Conservation (phyloP, 2,329 filamentous ascomycete species). For the Blastomyces silverae region DNA sequence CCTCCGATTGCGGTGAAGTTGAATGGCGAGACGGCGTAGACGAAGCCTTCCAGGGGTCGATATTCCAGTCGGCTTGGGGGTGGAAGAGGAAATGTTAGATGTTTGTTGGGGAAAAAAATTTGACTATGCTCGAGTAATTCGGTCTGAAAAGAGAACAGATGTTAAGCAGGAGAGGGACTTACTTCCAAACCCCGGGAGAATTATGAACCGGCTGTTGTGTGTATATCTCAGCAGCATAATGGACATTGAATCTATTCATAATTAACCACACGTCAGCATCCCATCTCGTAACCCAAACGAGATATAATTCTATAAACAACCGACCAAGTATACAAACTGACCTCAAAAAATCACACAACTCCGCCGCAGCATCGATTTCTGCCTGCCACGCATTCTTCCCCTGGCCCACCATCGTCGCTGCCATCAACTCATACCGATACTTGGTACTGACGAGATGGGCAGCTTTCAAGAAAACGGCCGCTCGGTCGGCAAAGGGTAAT, state of each 20-base stretch:
- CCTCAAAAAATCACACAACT: conserved; percentile 84
- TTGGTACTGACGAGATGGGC: conserved; percentile 85
- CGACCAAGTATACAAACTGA: conserved; percentile 21
- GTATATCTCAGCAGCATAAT: conserved; percentile 88
- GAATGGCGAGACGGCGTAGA: conserved; percentile 90
- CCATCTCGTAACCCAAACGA: not conserved
- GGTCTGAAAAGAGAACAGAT: not conserved
- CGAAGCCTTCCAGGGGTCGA: conserved; percentile 85
- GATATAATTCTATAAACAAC: not conserved
- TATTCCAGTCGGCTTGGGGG: conserved; percentile 63
- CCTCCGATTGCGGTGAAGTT: conserved; percentile 95
- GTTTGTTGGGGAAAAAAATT: not conserved
- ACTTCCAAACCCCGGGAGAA: conserved; percentile 79
- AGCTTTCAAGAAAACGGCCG: conserved; percentile 91
- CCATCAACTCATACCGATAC: conserved; percentile 96
- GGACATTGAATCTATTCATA: conserved; percentile 66
- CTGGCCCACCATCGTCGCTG: conserved; percentile 89
- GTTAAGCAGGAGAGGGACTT: conserved; percentile 23
- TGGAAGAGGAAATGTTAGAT: not conserved
- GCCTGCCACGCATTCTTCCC: conserved; percentile 99
- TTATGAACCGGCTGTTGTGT: conserved; percentile 79
- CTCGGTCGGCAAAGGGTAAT: conserved; percentile 81
- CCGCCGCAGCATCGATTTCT: conserved; percentile 94
- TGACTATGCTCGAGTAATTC: not conserved
- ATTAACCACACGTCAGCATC: not conserved